Evolutionary conservation across 495 filamentous ascomycete species (phyloP), one percentile per base, ranked within the genome.

Genomic region (Xanthoparmelia taractica): DNA sequence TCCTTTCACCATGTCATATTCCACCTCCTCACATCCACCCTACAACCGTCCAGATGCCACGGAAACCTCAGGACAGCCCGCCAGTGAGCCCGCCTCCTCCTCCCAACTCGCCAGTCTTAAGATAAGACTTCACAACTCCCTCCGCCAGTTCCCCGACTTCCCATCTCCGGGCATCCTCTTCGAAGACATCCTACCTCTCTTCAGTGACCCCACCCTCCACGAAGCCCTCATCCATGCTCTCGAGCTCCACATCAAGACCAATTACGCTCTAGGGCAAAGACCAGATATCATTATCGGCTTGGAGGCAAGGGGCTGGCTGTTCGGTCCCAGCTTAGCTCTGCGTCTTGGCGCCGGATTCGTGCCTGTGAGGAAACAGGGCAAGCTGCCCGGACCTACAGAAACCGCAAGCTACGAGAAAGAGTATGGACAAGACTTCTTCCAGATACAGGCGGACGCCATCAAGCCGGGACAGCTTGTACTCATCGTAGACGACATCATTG

Each of bases 131-230:
- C 80, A 78, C 63, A 66, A 69, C 33, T 80, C 83, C 38, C 78
- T 90, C 57, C 83, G 85, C 67, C 87, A 89, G 75, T 96, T 88
- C 78, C 88, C 88, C 63, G 91, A 99, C 81, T 97, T 99, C 78
- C 95, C 95, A 40, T 86, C 87, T 57, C 87, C 89, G 8, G 95
- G 95, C 73, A 92, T 99, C 72, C 82, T 96, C 61, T 99, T 99
- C 77, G 91, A 97, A 82, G 95, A 99, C 76, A 97, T 99, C 77
- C 85, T 99, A 64, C 95, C 94, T 38, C 87, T 99, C 68, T 99
- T 99, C 80, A 86, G 88, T 73, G 80, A 90, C 67, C 84, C 85
- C n/a, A 70, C 73, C 33, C 77, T 91, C 58, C 94, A 97, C 76
- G 79, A 80, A 61, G 79, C 84, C 33, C 86, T 99, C 33, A 77